These are phyloP conservation scores for Wickerhamiella domercqiae DNA, from an alignment of 805 yeast genomes.

Conservation along the genomic window DNA sequence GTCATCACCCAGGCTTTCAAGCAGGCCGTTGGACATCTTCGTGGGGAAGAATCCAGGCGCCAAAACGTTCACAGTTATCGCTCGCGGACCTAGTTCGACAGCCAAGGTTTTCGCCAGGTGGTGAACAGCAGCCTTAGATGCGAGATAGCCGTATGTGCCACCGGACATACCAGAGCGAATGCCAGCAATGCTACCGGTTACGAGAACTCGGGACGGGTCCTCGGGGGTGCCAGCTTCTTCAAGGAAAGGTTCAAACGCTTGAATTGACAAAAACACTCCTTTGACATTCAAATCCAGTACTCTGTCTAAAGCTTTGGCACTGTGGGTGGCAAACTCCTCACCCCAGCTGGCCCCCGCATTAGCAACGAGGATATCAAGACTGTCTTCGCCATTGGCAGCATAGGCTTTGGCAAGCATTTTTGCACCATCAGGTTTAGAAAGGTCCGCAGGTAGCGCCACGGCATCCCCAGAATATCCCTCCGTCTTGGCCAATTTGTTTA, in stretches of 20 bases:
- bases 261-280: conserved; percentile 54
- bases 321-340: conserved; percentile 42
- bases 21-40: conserved; percentile 54
- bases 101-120: conserved; percentile 54
- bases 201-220: conserved; percentile 49
- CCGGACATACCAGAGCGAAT: conserved; percentile 28
- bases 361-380: conserved; percentile 50
- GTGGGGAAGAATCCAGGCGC: conserved; percentile 72
- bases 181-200: conserved; percentile 56
- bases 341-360: conserved; percentile 80
- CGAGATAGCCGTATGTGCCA: conserved; percentile 55
- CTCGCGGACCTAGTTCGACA: conserved; percentile 45
- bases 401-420: conserved; percentile 31
- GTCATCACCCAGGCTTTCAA: conserved; percentile 39
- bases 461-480: conserved; percentile 24
- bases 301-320: conserved; percentile 45
- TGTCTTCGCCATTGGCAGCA: conserved; percentile 23
- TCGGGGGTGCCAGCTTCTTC: conserved; percentile 35
- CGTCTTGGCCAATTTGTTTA: conserved; percentile 19
- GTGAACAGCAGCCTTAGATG: conserved; percentile 62
- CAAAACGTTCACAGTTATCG: conserved; percentile 52
- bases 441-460: conserved; percentile 41
- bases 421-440: conserved; percentile 36
- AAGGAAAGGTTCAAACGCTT: conserved; percentile 44
- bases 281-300: conserved; percentile 48